These are phyloP conservation scores for Termitomyces sp. DNA, from an alignment of 768 basidiomycete genomes.

Conservation along the genomic window DNA sequence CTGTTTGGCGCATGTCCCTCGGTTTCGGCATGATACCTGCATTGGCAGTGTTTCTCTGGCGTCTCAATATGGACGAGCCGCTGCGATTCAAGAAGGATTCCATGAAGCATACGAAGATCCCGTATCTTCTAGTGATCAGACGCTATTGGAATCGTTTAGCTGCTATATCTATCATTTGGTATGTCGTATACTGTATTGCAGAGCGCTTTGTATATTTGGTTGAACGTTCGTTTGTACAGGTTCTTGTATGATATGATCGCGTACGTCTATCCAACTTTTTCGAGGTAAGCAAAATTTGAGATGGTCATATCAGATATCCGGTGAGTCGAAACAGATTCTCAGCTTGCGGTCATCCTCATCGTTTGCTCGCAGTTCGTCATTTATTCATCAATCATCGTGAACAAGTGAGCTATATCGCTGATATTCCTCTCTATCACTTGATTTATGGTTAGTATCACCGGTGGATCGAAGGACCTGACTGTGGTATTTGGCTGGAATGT, in stretches of 20 bases:
- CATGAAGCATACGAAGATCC: constrained; percentile 70
- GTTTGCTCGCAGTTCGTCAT: constrained; percentile 54
- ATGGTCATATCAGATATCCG: constrained; percentile 41
- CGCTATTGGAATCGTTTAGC: constrained; percentile 71
- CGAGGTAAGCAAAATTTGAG: background rate
- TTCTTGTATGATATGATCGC: constrained; percentile 80
- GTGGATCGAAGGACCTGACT: constrained; percentile 41
- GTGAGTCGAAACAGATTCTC: constrained; percentile 30
- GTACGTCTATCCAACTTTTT: constrained; percentile 29
- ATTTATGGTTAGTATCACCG: constrained; percentile 45
- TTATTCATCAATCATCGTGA: constrained; percentile 71
- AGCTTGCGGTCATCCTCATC: background rate
- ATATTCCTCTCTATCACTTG: background rate
- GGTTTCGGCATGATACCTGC: constrained; percentile 83
- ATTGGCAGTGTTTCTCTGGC: constrained; percentile 75
- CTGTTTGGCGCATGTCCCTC: constrained; percentile 82
- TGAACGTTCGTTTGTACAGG: constrained; percentile 21
- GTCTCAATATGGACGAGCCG: constrained; percentile 78
- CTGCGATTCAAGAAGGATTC: constrained; percentile 67
- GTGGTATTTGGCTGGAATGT: constrained; percentile 81
- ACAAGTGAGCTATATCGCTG: constrained; percentile 36
- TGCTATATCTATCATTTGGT: constrained; percentile 77
- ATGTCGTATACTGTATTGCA: constrained; percentile 11
- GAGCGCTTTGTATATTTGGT: background rate
- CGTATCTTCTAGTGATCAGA: constrained; percentile 69